Conservation (phyloP, 331 rosid species). For the Spiraea crenata region DNA sequence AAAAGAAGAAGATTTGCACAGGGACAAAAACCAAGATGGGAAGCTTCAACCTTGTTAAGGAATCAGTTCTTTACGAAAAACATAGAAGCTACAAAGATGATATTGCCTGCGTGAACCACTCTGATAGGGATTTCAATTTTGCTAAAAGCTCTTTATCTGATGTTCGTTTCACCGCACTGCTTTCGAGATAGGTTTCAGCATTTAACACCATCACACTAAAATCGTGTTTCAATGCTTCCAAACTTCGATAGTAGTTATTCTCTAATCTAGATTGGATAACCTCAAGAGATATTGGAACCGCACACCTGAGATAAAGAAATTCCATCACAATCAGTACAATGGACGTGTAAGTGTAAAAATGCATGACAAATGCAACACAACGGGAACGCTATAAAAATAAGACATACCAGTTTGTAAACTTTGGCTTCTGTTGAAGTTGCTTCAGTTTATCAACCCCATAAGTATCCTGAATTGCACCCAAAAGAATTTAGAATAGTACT, state of each 20-base stretch:
- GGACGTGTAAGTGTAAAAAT: not conserved
- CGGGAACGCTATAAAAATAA: conserved; percentile 6
- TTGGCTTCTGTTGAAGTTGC: conserved; percentile 53
- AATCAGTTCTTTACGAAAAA: conserved; percentile 24
- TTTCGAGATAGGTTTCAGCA: conserved; percentile 55
- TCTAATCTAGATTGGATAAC: conserved; percentile 73
- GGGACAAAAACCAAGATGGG: conserved; percentile 27
- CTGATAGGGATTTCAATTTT: conserved; percentile 65
- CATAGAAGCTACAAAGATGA: conserved; percentile 48
- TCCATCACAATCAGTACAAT: not conserved
- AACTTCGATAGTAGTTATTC: conserved; percentile 77
- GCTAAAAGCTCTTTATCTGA: conserved; percentile 45
- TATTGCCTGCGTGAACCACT: conserved; percentile 66
- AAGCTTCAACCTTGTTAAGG: conserved; percentile 37
- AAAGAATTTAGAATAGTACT: conserved; percentile 17
- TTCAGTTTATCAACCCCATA: conserved; percentile 66
- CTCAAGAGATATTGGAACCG: conserved; percentile 81
- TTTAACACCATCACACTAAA: conserved; percentile 55
- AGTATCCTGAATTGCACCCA: conserved; percentile 60
- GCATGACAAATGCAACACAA: not conserved
- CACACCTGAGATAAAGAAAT: conserved; percentile 54
- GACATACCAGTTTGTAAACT: conserved; percentile 72
- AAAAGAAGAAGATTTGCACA: not conserved
- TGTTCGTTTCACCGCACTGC: conserved; percentile 59
- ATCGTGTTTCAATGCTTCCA: conserved; percentile 88